phyloP scores from a whole-genome alignment of 2,329 filamentous ascomycete genomes.

The Phialophora tarda region DNA sequence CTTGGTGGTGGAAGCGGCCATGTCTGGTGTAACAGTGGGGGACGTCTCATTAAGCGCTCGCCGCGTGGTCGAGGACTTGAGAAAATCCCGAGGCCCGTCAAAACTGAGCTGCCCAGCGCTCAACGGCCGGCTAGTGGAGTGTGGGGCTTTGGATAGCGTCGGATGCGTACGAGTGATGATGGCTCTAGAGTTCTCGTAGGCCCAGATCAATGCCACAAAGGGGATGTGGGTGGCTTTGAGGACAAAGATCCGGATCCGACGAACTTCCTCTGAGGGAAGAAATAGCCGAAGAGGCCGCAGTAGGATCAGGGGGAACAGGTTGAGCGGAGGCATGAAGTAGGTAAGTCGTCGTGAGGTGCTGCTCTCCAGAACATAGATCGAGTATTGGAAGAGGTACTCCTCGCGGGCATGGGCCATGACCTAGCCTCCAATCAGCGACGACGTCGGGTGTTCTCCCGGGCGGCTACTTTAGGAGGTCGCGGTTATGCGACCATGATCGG shows the following conservation, averaged over 20 bases:
- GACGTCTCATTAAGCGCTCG: constrained; percentile 31
- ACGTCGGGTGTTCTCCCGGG: constrained; percentile 10
- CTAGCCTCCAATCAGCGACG: constrained; percentile 45
- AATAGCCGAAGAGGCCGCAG: constrained; percentile 64
- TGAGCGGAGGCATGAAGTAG: constrained; percentile 58
- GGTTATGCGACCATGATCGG: constrained; percentile 20
- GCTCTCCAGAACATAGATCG: constrained; percentile 53
- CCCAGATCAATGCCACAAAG: constrained; percentile 62
- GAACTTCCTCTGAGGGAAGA: constrained; percentile 60
- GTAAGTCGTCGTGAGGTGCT: constrained; percentile 54
- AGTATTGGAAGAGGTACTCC: constrained; percentile 64
- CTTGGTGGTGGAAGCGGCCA: constrained; percentile 25
- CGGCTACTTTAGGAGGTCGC: constrained; percentile 23
- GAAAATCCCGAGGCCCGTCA: constrained; percentile 26
- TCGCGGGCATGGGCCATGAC: constrained; percentile 66
- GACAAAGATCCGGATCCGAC: constrained; percentile 62
- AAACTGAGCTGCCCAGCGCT: constrained; percentile 31
- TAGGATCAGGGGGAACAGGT: constrained; percentile 62
- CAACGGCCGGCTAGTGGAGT: constrained; percentile 30
- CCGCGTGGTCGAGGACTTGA: constrained; percentile 26
- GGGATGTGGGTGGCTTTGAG: constrained; percentile 65
- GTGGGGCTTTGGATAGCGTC: constrained; percentile 32
- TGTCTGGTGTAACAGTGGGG: constrained; percentile 21
- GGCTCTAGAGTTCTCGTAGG: constrained; percentile 55
- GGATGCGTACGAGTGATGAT: constrained; percentile 40